These are phyloP conservation scores for Prunus fruticosa DNA, from an alignment of 306 rosid species.

Conservation along the genomic window DNA sequence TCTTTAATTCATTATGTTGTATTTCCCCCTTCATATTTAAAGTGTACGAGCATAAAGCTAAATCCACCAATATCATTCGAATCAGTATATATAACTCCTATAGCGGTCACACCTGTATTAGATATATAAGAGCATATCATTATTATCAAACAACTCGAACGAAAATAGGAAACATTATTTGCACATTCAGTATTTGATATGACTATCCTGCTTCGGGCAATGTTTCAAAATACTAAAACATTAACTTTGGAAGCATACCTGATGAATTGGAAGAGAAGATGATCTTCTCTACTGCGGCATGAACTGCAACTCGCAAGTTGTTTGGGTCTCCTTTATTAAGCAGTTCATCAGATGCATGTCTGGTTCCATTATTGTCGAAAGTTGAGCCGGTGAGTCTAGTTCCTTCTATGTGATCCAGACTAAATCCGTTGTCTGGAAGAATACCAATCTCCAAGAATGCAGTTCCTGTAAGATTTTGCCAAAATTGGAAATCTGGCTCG, in stretches of 20 bases:
- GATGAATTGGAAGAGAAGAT: slow-evolving; percentile 4
- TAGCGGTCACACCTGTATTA: not conserved
- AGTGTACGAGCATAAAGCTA: too few species aligned
- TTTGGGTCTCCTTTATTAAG: not conserved
- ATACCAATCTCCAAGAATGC: slow-evolving; percentile 11
- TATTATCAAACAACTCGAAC: too few species aligned
- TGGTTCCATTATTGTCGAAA: too few species aligned
- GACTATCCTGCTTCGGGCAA: not conserved
- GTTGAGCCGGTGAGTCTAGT: not conserved
- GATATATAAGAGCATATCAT: too few species aligned
- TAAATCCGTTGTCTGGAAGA: slow-evolving; percentile 13
- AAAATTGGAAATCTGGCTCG: not conserved
- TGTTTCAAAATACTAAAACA: not conserved
- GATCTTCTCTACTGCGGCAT: slow-evolving; percentile 17
- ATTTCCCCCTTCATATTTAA: too few species aligned
- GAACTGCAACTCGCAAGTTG: slow-evolving; percentile 16
- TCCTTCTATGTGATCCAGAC: slow-evolving; percentile 12
- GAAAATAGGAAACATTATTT: not conserved
- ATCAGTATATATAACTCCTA: not conserved
- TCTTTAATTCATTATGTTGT: too few species aligned
- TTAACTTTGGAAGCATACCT: not conserved
- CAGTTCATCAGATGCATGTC: too few species aligned
- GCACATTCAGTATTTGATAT: too few species aligned
- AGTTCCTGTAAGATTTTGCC: not conserved
- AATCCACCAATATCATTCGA: too few species aligned